Conservation (phyloP, 129 eudicot species). For the Chrysanthemum lavandulifolium region DNA sequence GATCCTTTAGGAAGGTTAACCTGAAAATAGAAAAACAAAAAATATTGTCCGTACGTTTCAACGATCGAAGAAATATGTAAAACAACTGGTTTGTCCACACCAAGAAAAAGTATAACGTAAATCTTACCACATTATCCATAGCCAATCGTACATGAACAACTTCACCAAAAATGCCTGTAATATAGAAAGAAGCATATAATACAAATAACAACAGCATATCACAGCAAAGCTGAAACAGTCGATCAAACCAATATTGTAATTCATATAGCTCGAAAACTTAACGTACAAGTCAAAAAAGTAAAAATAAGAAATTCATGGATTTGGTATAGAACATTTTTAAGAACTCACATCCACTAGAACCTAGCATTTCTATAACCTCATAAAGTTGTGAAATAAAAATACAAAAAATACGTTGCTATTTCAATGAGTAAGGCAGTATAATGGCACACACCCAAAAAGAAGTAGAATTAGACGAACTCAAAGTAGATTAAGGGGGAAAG, state of each 20-base stretch:
- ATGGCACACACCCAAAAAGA: no score
- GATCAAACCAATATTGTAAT: neutral
- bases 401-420: no score
- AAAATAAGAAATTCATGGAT: no score
- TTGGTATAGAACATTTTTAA: no score
- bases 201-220: neutral
- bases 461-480: no score
- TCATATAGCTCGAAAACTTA: no score
- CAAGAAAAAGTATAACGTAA: neutral
- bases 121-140: constrained; percentile 68
- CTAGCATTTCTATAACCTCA: no score
- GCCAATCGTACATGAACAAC: constrained; percentile 70
- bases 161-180: constrained; percentile 76
- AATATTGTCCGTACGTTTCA: neutral
- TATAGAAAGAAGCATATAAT: neutral
- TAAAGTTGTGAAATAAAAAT: no score
- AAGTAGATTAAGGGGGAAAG: no score
- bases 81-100: neutral
- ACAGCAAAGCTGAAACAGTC: neutral
- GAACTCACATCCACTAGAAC: no score
- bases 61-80: neutral
- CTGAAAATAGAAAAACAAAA: constrained; percentile 30
- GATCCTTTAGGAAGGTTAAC: constrained; percentile 86
- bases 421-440: no score
- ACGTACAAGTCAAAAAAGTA: no score